Evolutionary conservation across 2,329 filamentous ascomycete species (phyloP), one percentile per base, ranked within the genome.

Genomic region (Curvularia hawaiiensis): DNA sequence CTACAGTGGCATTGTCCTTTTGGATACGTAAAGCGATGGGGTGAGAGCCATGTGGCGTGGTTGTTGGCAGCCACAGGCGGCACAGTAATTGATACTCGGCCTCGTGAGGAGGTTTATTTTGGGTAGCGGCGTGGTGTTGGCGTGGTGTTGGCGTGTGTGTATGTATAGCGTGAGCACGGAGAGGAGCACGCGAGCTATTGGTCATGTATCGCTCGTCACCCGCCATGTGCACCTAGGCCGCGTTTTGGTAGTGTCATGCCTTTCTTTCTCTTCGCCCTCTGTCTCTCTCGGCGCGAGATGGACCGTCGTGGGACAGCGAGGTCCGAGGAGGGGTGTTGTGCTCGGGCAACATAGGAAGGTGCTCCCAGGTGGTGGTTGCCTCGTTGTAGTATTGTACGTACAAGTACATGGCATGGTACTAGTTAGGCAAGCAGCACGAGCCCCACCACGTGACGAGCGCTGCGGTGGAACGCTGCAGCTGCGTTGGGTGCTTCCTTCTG

Each of bases 1-100:
- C 38, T 48, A 20, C 26, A 28, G 45, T 10, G 28, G 35, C 14
- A 24, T 24, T 39, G 52, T 11, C 41, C 24, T 41, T 33, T 24
- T 24, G 58, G 59, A 44, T 59, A 56, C 57, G 56, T 30, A 35
- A 35, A n/a, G 33, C 50, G 56, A 47, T 22, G 7, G 18, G 20
- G 20, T 41, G 39, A 41, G 39, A 24, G 39, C 16, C 9, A 12
- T 20, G 39, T 43, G 40, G 40, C 40, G 40, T 48, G 50, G 33
- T 24, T 50, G 38, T n/a, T n/a, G 44, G 8, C 18, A 20, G 26
- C 26, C 18, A 39, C 46, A 51, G 30, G 38, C 31, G 50, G 31
- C 35, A 49, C 20, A 45, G 44, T 26, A 58, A 45, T 38, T 30
- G 22, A 56, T 26, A 41, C 3, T 49, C 22, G 50, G 24, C 44